phyloP scores from a whole-genome alignment of 345 rosid species.

The Pistacia atlantica region DNA sequence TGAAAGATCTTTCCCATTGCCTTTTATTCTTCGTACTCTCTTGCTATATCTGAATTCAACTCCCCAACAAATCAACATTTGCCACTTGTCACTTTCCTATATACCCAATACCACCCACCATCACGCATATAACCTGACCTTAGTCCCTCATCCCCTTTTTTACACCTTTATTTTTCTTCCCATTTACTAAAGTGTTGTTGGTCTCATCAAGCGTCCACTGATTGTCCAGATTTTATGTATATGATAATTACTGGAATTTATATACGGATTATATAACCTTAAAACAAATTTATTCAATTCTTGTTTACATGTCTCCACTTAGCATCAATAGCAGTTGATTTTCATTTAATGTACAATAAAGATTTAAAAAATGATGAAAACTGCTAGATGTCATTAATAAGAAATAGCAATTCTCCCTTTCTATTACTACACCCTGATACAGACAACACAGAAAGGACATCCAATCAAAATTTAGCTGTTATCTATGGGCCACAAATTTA shows the following conservation, averaged over 20 bases:
- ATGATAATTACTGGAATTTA: background rate
- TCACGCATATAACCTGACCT: too few species aligned
- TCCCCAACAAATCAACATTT: too few species aligned
- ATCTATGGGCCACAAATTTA: background rate
- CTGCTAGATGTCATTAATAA: background rate
- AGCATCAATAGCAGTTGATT: background rate
- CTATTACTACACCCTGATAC: background rate
- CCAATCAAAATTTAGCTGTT: background rate
- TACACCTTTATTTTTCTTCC: too few species aligned
- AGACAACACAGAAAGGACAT: constrained; percentile 1
- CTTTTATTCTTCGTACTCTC: too few species aligned
- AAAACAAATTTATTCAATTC: background rate
- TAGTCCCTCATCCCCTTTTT: too few species aligned
- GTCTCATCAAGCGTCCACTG: too few species aligned
- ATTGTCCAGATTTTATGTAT: background rate
- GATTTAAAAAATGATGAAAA: background rate
- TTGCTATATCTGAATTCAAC: too few species aligned
- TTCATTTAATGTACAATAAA: background rate
- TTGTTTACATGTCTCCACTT: background rate
- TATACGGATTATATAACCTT: background rate
- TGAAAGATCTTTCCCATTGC: too few species aligned
- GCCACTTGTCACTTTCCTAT: too few species aligned
- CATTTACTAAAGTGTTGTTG: too few species aligned
- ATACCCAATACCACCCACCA: too few species aligned
- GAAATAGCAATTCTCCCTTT: background rate